Percentiles rank a stretch among this genome's conserved stretches.
phyloP scores from a whole-genome alignment of 1,284 basidiomycete species.

The Waitea zeae region DNA sequence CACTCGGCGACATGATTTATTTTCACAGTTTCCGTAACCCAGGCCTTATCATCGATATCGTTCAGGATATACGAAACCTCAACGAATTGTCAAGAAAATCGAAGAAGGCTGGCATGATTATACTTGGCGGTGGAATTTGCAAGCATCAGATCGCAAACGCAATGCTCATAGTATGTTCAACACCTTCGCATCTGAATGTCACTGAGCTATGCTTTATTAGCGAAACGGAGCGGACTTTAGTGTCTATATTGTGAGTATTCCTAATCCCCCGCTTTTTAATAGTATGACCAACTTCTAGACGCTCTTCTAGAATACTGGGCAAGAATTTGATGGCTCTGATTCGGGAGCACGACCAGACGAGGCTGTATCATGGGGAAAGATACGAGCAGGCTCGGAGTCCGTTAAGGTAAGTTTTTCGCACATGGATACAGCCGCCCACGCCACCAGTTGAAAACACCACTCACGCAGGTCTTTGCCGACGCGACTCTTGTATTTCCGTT shows the following conservation, averaged over 20 bases:
- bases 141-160: constrained; percentile 99
- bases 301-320: constrained; percentile 81
- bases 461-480: constrained; percentile 33
- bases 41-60: constrained; percentile 85
- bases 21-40: constrained; percentile 93
- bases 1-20: constrained; percentile 97
- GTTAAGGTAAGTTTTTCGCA: constrained; percentile 56
- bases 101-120: constrained; percentile 94
- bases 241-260: constrained; percentile 69
- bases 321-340: constrained; percentile 98
- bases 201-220: constrained; percentile 22
- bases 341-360: constrained; percentile 96
- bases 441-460: constrained; percentile 1
- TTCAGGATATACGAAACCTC: constrained; percentile 81
- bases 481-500: constrained; percentile 64
- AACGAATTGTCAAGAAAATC: constrained; percentile 86
- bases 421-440: not conserved
- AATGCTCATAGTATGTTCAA: constrained; percentile 77
- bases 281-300: no score
- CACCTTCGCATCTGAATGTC: not conserved
- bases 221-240: constrained; percentile 96
- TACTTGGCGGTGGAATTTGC: constrained; percentile 95
- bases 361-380: constrained; percentile 99
- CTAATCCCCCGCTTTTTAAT: not conserved
- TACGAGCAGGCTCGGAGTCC: constrained; percentile 76